Evolutionary conservation across 495 filamentous ascomycete species (phyloP), one percentile per base, ranked within the genome.

Genomic region (Penicillium roqueforti): DNA sequence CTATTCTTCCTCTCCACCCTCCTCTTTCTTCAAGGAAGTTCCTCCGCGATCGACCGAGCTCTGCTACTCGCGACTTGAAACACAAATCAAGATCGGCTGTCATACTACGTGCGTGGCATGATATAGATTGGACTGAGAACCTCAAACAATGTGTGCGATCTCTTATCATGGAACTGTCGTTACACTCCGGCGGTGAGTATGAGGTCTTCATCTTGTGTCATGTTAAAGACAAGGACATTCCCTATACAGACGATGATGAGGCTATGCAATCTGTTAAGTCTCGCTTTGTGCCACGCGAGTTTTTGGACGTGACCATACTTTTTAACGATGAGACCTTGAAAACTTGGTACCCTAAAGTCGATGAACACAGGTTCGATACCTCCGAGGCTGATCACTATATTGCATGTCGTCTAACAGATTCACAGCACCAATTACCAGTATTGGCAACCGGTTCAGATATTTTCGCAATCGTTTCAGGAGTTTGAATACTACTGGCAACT

Each of bases 401-500:
- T n/a, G n/a, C n/a, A n/a, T n/a, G n/a, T n/a, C n/a, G n/a, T n/a
- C n/a, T n/a, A n/a, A n/a, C n/a, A n/a, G n/a, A n/a, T n/a, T n/a
- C n/a, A n/a, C n/a, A n/a, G n/a, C n/a, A n/a, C n/a, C n/a, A n/a
- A 81, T 59, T 36, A 36, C 13, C 38, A 40, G 18, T 40, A 40
- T 18, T 40, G 16, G 18, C 38, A 40, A 22, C 38, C 38, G 5
- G 18, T 40, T 9, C 38, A 40, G 18, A 22, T 40, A 40, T 40
- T 40, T 13, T 20, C 38, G 8, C 38, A 22, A 22, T 9, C 6
- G 4, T 20, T 20, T 20, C 83, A 82, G 0, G 78, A 87, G 46
- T 88, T 84, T 51, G 83, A 85, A 42, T 85, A 73, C 57, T 73
- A 84, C 51, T 88, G 85, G 85, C 86, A 88, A 58, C 85, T 82